Conservation (phyloP, 2,329 filamentous ascomycete genomes). For the Colletotrichum eleusines region DNA sequence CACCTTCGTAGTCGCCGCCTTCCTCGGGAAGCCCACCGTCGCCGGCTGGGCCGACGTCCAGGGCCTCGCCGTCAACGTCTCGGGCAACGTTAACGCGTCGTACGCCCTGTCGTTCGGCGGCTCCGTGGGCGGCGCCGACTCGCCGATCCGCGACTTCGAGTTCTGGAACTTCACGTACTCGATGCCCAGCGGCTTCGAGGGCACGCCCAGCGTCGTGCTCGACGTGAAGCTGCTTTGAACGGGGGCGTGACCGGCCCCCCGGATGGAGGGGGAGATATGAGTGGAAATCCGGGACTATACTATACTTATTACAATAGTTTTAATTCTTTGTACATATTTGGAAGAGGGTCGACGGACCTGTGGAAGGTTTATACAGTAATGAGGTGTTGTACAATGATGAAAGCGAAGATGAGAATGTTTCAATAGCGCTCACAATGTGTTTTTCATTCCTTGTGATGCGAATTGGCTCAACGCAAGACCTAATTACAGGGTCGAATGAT, state of each 20-base stretch:
- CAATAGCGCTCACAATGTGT: too few relatives aligned
- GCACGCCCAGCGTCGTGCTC: slow-evolving; percentile 43
- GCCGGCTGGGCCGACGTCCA: slow-evolving; percentile 60
- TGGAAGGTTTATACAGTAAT: neutral
- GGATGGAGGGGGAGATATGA: neutral
- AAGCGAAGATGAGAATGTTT: neutral
- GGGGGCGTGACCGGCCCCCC: neutral
- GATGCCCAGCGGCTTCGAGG: slow-evolving; percentile 52
- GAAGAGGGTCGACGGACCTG: neutral
- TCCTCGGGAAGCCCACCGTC: slow-evolving; percentile 58
- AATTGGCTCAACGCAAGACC: too few relatives aligned
- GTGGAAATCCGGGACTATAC: neutral
- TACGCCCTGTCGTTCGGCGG: slow-evolving; percentile 60
- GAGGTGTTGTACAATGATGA: neutral
- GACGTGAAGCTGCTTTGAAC: slow-evolving; percentile 23
- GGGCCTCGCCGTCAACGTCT: slow-evolving; percentile 59
- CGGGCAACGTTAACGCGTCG: slow-evolving; percentile 57
- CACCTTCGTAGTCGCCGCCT: slow-evolving; percentile 62
- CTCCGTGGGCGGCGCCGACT: slow-evolving; percentile 49
- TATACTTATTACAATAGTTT: neutral
- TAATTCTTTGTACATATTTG: neutral
- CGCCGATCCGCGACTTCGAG: slow-evolving; percentile 55
- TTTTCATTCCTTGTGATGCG: too few relatives aligned
- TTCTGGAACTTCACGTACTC: slow-evolving; percentile 60
- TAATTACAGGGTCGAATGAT: neutral